Evolutionary conservation across 1,139 yeast genomes (phyloP), one percentile per base, ranked within the genome.

Genomic region (Arxiozyma slooffiae): DNA sequence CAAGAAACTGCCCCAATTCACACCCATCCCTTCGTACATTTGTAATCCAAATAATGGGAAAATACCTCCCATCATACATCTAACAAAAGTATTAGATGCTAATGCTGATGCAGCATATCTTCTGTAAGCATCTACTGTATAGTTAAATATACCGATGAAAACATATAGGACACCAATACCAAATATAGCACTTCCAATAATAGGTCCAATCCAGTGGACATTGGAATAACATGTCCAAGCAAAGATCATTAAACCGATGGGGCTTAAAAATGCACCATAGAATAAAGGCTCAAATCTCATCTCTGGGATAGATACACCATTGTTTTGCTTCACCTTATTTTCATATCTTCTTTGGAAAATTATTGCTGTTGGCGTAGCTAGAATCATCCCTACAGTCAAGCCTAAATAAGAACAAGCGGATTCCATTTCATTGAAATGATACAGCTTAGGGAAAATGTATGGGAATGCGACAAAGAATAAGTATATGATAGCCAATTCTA

Each of bases 121-220:
- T 34, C 78, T 71, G 62, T 81, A 84, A 0, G 84, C 78, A 63
- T 81, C 83, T 7, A 81, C 81, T 44, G 83, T 71, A 60, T 84
- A 85, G 52, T 78, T 75, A 53, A 85, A 66, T 60, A 77, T 68
- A 62, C 80, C 73, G 68, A 79, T 70, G 76, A 77, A 73, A 61
- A 81, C 73, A 59, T 78, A 71, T 41, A 80, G 74, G 23, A 81
- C 71, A 3, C 81, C 79, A 56, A 77, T 72, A 4, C 83, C 80
- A 55, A 83, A 78, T 21, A 87, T 72, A 5, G 73, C 70, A 38
- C 85, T 79, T 0, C 92, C 85, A 23, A 83, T 69, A 36, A 81
- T 71, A 0, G 95, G 86, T 1, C 77, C 85, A 52, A 85, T 77
- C 94, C 94, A 87, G 62, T 81, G 90, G 11, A 83, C 70, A n/a